Base-by-base conservation (phyloP, 1,139 yeast genomes). In the Blastobotrys elegans region DNA sequence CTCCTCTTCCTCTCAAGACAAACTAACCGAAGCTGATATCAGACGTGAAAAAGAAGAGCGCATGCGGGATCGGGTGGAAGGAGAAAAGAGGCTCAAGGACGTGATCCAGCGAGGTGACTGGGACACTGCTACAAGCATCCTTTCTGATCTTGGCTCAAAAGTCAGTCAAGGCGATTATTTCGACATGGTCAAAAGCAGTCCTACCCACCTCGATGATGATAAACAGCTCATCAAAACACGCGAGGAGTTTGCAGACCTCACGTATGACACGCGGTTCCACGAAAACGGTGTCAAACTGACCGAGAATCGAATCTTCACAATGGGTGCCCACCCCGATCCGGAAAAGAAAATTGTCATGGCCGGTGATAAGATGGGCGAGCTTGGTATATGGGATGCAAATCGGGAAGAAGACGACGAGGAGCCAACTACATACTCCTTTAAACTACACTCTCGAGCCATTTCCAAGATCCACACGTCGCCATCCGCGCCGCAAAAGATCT, bases 341-440 rank as follows among this genome's bases (percentile, higher is more conserved):
- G 74, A 73, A 0, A 80, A 81, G 55, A 73, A 85, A 53, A 62
- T 92, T 3, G 73, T 88, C 2, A 64, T 86, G 37, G 97, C 90
- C 0, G 97, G 97, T 42, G 97, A 92, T 65, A 86, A 89, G 18
- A 69, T 72, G 16, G 97, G 97, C 5, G 77, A 81, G 54, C 67
- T 89, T 44, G 97, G 97, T 0, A 73, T 90, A n/a, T 92, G 97
- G 97, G 82, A 90, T 35, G 82, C 85, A 1, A 80, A 79, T 53
- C 48, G 49, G 10, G 74, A 71, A 16, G n/a, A n/a, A n/a, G n/a
- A n/a, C n/a, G n/a, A n/a, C n/a, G n/a, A n/a, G n/a, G 65, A 65
- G 1, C 86, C 85, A 0, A 79, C 80, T 24, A 77, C 86, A 1
- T 68, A 82, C 1, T 76, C 79, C 20, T 74, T 89, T 52, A 82